Base-by-base conservation (phyloP, 1,284 basidiomycete species). In the Puccinia novopanici region DNA sequence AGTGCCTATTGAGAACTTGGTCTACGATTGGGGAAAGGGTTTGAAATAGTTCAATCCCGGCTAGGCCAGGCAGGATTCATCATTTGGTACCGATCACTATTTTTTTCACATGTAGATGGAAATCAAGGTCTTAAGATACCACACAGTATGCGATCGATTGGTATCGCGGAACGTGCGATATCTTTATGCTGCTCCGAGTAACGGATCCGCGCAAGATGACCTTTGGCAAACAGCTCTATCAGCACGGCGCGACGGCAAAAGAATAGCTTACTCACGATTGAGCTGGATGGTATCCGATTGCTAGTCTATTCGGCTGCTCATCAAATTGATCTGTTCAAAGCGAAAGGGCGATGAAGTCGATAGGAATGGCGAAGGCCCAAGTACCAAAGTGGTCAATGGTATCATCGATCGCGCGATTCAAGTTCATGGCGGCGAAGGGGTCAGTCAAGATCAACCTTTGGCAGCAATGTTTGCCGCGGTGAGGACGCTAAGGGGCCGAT, bases 31-130 rank as follows among this genome's bases (percentile, higher is more conserved):
- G 92, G 97, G 19, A 89, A 89, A 82, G 95, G 95, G 34, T 98
- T 98, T 83, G 95, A 94, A 90, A 97, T 99, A 84, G 95, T 98
- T 82, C 96, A 98, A 89, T 96, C 95, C 50, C 92, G 96, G 84
- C 91, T 99, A 76, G 96, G 67, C 96, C 96, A 80, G 96, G 96
- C 34, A 91, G 97, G 80, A 93, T 98, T 84, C 96, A 98, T 86
- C 96, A 99, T 86, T 86, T 97, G 95, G 82, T 84, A 75, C 70
- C 30, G 13, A 65, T 59, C 45, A 48, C 10, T 54, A 55, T 6
- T 34, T 37, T 30, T 45, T 70, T 24, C 45, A 24, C 34, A 37
- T 54, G n/a, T 22, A 2, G 22, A 27, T 24, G 40, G 13, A 68
- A 17, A n/a, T 19, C 30, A 48, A 27, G 27, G 24, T 65, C n/a